Conservation (phyloP, 306 rosid species). For the Calophaca sinica region DNA sequence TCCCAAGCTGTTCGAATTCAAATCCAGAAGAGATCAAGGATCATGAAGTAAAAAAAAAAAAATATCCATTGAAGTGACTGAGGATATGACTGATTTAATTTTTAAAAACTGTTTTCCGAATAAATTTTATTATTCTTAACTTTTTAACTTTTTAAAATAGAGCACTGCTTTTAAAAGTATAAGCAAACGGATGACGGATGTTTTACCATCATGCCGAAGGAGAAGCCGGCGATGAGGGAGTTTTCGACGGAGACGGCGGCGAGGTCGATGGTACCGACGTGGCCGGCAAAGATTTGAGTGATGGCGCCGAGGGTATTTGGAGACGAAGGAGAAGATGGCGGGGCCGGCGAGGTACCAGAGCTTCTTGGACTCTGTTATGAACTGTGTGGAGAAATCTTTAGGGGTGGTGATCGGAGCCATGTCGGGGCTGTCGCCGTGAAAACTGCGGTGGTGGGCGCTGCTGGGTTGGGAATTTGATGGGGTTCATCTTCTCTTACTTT, state of each 20-base stretch:
- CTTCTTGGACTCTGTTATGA: conserved; percentile 61
- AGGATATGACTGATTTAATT: no score
- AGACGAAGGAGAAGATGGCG: conserved; percentile 77
- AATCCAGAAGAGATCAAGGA: not conserved
- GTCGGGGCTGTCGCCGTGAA: conserved; percentile 62
- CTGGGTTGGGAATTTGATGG: not conserved
- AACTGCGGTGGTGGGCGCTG: conserved; percentile 22
- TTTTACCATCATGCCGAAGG: conserved; percentile 73
- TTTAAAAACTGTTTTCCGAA: no score
- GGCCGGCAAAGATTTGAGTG: conserved; percentile 86
- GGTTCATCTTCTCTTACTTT: not conserved
- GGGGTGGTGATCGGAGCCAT: conserved; percentile 53
- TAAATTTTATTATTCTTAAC: no score
- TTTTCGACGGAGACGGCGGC: conserved; percentile 88
- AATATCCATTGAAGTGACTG: no score
- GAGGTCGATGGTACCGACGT: conserved; percentile 68
- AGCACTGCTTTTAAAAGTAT: no score
- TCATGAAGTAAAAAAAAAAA: no score
- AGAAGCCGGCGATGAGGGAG: conserved; percentile 88
- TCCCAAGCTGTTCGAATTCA: conserved; percentile 62
- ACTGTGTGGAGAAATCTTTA: conserved; percentile 54
- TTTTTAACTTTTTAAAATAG: no score
- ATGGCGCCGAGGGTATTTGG: conserved; percentile 83
- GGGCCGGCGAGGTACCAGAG: conserved; percentile 93
- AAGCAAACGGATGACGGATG: no score